These are phyloP conservation scores for Rhodotorula sp. DNA, from an alignment of 1,284 basidiomycete species.

Conservation along the genomic window DNA sequence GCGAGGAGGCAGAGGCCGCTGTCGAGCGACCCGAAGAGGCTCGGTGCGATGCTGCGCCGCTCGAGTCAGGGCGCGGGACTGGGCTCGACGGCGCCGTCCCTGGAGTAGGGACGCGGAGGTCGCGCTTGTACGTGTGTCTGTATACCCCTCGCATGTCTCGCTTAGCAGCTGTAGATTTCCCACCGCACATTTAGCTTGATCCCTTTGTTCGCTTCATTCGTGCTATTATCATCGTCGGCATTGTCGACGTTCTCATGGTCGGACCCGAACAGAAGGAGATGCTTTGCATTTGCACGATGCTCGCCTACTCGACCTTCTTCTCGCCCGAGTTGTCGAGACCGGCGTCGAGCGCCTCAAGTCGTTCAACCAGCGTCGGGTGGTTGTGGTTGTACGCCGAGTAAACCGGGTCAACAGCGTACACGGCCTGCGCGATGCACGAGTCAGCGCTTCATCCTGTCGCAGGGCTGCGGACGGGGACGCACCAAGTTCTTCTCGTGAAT, in stretches of 20 bases:
- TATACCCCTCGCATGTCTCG: too few species aligned
- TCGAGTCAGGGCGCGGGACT: constrained; percentile 10
- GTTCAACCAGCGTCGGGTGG: constrained; percentile 85
- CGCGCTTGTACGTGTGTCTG: too few species aligned
- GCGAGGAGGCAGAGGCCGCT: constrained; percentile 4
- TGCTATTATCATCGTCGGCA: too few species aligned
- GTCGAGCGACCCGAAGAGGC: constrained; percentile 22
- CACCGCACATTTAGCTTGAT: too few species aligned
- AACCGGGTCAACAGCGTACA: constrained; percentile 52
- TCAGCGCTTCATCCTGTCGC: background rate
- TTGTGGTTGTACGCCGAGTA: constrained; percentile 92
- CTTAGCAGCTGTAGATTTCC: too few species aligned
- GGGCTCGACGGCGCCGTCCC: background rate
- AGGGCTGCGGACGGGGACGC: constrained; percentile 45
- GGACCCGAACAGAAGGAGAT: too few species aligned
- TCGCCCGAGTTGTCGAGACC: background rate
- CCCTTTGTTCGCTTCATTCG: too few species aligned
- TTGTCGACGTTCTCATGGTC: too few species aligned
- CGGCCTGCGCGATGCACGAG: background rate
- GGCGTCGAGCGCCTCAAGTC: constrained; percentile 73
- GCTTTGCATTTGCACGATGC: background rate
- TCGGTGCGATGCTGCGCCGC: constrained; percentile 24
- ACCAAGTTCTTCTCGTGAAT: constrained; percentile 89
- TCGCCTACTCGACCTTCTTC: constrained; percentile 16
- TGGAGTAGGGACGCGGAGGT: background rate